Base-by-base conservation (phyloP, 768 basidiomycete genomes). In the Megacollybia marginata region DNA sequence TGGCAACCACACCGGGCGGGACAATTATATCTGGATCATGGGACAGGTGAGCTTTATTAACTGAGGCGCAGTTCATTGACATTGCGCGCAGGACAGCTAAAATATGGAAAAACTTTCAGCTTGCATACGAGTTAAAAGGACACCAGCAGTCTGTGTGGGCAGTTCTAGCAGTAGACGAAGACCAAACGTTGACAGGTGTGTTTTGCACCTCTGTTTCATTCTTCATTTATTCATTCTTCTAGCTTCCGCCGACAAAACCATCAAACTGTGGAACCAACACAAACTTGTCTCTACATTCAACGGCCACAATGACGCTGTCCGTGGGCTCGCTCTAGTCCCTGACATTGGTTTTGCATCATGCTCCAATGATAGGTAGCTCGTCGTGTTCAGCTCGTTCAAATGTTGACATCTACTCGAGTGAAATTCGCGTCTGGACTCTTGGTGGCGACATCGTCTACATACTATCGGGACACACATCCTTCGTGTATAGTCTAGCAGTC, bases 91-190 rank as follows among this genome's bases (percentile, higher is more conserved):
- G 94, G 62, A 92, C 95, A 1, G 95, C 92, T 33, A 91, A 92
- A 67, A 86, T 99, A 2, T 97, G 93, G 92, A 83, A 82, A 65
- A 74, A 87, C 58, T 92, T 88, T 64, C 65, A 79, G 51, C 66
- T 82, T 48, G 73, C 72, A 8, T 79, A 88, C 57, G 86, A 87
- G 53, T 76, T 99, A 48, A 79, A 81, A 58, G 91, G 85, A 15
- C 95, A 98, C 61, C 72, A 85, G 48, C 89, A 93, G 65, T 85
- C 95, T 8, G 94, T 98, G 2, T 96, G 93, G 93, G 88, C 92
- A 5, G 93, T 96, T 5, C 67, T 89, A 43, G 85, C 83, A 18
- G 68, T 97, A 28, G 83, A 83, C 36, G 82, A 85, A 47, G 82
- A 85, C 10, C 75, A 83, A 53, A 84, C 80, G 55, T 65, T 98